Conservation (phyloP, 805 yeast species). For the Diddensiella caesifluorescens region DNA sequence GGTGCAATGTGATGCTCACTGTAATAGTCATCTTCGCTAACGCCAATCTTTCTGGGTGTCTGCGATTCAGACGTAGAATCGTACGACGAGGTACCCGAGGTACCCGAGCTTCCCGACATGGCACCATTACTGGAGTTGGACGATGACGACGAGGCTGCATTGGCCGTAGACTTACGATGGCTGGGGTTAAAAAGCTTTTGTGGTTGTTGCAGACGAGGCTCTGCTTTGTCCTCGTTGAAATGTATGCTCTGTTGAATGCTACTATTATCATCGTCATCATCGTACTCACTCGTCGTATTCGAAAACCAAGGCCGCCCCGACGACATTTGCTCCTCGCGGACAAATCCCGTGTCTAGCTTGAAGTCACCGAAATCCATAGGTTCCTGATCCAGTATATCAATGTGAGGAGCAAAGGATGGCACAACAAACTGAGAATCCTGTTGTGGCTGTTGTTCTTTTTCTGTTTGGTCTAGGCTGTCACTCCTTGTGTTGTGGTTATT, state of each 20-base stretch:
- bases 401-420: not conserved
- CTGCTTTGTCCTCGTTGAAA: too few species aligned
- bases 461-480: not conserved
- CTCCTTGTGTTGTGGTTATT: not conserved
- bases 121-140: not conserved
- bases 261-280: not conserved
- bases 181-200: not conserved
- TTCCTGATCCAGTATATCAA: not conserved
- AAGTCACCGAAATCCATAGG: conserved; percentile 2
- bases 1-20: not conserved
- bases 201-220: not conserved
- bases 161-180: not conserved
- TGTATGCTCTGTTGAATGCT: conserved; percentile 1
- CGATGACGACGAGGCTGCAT: not conserved
- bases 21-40: conserved; percentile 1
- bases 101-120: not conserved
- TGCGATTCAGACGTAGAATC: conserved; percentile 2
- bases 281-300: not conserved
- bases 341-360: conserved; percentile 2
- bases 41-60: not conserved
- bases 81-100: not conserved
- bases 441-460: not conserved
- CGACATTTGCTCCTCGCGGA: not conserved
- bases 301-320: not conserved
- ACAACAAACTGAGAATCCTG: not conserved